Percentiles rank a stretch among this genome's conserved stretches.
phyloP scores from a whole-genome alignment of 192 early-diverging fungal species.

The Coemansia sp. region DNA sequence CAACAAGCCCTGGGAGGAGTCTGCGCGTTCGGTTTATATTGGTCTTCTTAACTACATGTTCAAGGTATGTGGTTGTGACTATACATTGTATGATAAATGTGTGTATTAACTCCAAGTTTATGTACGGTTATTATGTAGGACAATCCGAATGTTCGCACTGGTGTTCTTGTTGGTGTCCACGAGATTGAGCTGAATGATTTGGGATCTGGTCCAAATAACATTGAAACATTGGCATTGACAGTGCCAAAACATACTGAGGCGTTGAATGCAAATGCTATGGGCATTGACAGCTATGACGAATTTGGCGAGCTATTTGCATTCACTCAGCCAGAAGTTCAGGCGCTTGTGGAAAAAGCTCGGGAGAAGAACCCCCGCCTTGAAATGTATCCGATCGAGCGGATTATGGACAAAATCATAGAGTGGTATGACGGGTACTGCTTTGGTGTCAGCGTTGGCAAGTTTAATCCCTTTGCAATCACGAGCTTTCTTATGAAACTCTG shows the following conservation, averaged over 20 bases:
- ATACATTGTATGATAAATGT: too few relatives aligned
- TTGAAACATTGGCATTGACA: not conserved
- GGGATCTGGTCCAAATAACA: constrained; percentile 12
- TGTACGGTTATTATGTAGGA: constrained; percentile 5
- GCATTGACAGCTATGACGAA: not conserved
- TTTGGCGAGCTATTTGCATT: constrained; percentile 1
- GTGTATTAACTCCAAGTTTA: not conserved
- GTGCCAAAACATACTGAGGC: not conserved
- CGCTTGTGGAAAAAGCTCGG: not conserved
- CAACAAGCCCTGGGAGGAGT: not conserved
- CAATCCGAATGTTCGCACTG: not conserved
- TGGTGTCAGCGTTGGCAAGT: not conserved
- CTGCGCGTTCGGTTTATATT: not conserved
- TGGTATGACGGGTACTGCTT: constrained; percentile 20
- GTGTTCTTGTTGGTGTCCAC: constrained; percentile 16
- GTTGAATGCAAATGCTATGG: not conserved
- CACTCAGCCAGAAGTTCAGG: not conserved
- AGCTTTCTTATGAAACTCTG: constrained; percentile 1
- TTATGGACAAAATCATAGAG: not conserved
- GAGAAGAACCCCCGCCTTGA: not conserved
- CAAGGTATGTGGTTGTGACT: constrained; percentile 11
- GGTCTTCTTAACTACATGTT: constrained; percentile 9
- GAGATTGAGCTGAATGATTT: not conserved
- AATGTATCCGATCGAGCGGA: not conserved
- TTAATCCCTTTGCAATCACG: constrained; percentile 7